phyloP scores from a whole-genome alignment of 2,329 filamentous ascomycete species.

The Alternaria brassicicola region DNA sequence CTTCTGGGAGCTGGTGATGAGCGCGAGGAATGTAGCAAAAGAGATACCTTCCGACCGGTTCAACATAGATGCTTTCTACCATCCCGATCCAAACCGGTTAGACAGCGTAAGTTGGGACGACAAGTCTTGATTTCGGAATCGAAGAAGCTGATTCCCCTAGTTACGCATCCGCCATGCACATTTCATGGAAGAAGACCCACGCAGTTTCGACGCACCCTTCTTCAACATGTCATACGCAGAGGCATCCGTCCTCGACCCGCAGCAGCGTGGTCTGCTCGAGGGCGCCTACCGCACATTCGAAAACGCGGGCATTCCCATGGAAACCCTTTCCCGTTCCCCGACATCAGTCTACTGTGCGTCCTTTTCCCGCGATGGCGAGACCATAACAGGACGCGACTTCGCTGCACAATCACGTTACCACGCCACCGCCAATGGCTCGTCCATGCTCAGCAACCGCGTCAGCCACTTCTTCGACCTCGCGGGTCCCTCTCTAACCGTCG shows the following conservation, averaged over 20 bases:
- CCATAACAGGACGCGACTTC: slow-evolving; percentile 7
- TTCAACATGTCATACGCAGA: slow-evolving; percentile 19
- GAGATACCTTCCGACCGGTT: slow-evolving; percentile 18
- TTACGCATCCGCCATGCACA: slow-evolving; percentile 5
- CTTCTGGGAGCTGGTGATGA: slow-evolving; percentile 25
- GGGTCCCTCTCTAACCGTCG: slow-evolving; percentile 25
- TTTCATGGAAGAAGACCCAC: slow-evolving; percentile 21
- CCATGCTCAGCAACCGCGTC: slow-evolving; percentile 33
- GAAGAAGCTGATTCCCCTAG: neutral
- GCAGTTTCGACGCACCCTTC: slow-evolving; percentile 25
- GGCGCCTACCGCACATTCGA: slow-evolving; percentile 30
- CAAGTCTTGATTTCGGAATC: neutral
- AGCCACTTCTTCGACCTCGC: slow-evolving; percentile 27
- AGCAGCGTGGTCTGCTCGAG: slow-evolving; percentile 30
- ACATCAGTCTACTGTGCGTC: slow-evolving; percentile 20
- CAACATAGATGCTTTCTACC: slow-evolving; percentile 18
- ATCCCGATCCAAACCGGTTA: slow-evolving; percentile 7
- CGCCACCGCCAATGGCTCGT: slow-evolving; percentile 19
- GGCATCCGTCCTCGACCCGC: slow-evolving; percentile 24
- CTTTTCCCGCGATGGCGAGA: slow-evolving; percentile 8
- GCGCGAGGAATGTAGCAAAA: slow-evolving; percentile 8
- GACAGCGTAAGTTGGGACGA: slow-evolving; percentile 5
- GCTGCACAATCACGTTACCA: slow-evolving; percentile 5
- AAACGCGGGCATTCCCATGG: slow-evolving; percentile 19
- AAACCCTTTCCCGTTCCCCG: slow-evolving; percentile 10